Base-by-base conservation (phyloP, 192 early-diverging fungal species). In the Powellomyces hirtus region DNA sequence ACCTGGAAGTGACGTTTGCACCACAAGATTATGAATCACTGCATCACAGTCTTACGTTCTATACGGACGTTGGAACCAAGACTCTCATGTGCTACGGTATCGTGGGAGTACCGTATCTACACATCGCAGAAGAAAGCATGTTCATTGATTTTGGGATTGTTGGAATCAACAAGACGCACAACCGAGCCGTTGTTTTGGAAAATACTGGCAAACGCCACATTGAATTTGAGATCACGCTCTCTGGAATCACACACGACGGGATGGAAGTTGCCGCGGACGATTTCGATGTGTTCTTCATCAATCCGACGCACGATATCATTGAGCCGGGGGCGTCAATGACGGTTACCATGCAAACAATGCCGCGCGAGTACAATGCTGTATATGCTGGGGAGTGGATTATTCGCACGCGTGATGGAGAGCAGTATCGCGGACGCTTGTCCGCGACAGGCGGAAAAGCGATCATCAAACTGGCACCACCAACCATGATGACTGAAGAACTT, bases 391-490 rank as follows among this genome's bases (percentile, higher is more conserved):
- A 66, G 6, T 88, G 75, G 68, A 62, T 78, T 3, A 62, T 88
- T 3, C 59, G 70, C 14, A 82, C 85, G 4, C 73, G 66, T 13
- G 81, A 81, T 45, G 86, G 86, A 11, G 86, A 88, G 64, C 71
- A 81, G 56, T 83, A 80, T 42, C 56, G 64, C 27, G 84, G 82
- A 11, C 51, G 55, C 2, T 46, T 81, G 6, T 62, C 49, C 6
- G 79, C 77, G 1, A 79, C 74, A 8, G 86, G 86, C 27, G 86
- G 86, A 4, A 73, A 82, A 52, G 86, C 86, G 7, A 88, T 87
- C 50, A 81, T 87, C 59, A 81, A 84, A 50, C 77, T 88, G 24
- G 75, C 75, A 5, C 76, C 76, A 16, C 80, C 80, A n/a, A 66
- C 75, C 6, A 18, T 76, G 26, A 34, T 33, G 34, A 31, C 34